Conservation (phyloP, 257 asterid genomes). For the Nicotiana obtusifolia region DNA sequence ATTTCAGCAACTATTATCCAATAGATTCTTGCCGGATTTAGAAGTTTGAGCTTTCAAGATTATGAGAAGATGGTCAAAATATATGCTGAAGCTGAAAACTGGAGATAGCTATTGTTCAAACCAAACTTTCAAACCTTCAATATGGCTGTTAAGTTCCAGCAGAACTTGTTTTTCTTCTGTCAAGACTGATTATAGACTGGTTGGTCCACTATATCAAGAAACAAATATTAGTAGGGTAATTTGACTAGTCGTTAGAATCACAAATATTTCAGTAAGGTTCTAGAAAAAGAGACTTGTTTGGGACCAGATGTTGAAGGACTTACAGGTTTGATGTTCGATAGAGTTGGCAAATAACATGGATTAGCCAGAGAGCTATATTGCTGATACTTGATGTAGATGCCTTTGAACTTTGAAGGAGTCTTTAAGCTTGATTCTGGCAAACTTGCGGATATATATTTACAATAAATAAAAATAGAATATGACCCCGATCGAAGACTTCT, state of each 20-base stretch:
- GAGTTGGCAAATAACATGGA: not conserved
- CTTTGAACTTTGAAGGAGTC: too few relatives aligned
- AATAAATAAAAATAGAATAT: not conserved
- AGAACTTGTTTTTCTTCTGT: not conserved
- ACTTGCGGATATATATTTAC: not conserved
- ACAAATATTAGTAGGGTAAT: conserved; percentile 7
- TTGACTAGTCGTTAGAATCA: conserved; percentile 1
- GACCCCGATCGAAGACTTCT: not conserved
- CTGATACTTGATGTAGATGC: not conserved
- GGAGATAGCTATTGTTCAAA: conserved; percentile 1
- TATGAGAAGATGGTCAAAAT: not conserved
- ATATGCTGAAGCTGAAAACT: not conserved
- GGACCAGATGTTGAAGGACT: not conserved
- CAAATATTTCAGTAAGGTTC: not conserved
- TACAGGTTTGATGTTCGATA: not conserved
- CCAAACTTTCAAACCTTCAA: conserved; percentile 14
- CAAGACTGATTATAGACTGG: not conserved
- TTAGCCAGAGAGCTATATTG: not conserved
- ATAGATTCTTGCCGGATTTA: not conserved
- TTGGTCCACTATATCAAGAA: not conserved
- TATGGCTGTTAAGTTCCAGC: not conserved
- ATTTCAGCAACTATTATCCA: not conserved
- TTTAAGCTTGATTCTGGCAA: not conserved
- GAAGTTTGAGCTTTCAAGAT: not conserved
- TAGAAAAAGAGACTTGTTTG: not conserved